phyloP scores from a whole-genome alignment of 2,329 filamentous ascomycete genomes.

The Coniosporium tulheliwenetii region DNA sequence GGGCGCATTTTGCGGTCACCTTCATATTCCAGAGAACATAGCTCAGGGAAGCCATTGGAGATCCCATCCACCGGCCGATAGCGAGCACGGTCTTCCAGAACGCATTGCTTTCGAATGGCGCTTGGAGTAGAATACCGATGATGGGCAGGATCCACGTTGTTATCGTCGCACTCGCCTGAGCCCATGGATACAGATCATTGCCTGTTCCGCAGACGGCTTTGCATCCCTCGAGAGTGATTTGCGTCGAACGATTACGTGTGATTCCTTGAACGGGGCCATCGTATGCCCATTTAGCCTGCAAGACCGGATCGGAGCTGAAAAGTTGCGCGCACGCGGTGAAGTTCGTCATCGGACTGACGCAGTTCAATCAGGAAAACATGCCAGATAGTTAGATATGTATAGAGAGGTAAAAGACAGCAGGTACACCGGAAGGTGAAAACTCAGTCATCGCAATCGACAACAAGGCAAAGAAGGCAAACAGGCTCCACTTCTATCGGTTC shows the following conservation, averaged over 20 bases:
- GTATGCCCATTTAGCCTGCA: conserved; percentile 3
- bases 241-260: conserved; percentile 8
- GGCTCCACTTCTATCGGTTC: too few relatives aligned
- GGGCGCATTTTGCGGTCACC: conserved; percentile 20
- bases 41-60: conserved; percentile 18
- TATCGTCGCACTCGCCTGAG: conserved; percentile 15
- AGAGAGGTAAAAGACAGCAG: too few relatives aligned
- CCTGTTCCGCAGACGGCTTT: conserved; percentile 16
- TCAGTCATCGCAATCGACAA: too few relatives aligned
- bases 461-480: too few relatives aligned
- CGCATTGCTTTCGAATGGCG: conserved; percentile 25
- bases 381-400: too few relatives aligned
- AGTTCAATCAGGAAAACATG: too few relatives aligned
- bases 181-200: conserved; percentile 17
- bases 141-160: conserved; percentile 25
- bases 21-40: conserved; percentile 26
- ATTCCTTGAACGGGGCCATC: conserved; percentile 8
- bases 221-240: conserved; percentile 18
- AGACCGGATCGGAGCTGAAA: background rate
- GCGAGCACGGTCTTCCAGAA: conserved; percentile 19
- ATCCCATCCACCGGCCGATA: conserved; percentile 20
- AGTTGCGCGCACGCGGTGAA: conserved; percentile 2
- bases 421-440: too few relatives aligned
- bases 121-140: conserved; percentile 22
- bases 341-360: conserved; percentile 1